Conservation (phyloP, 805 yeast species). For the Jamesozyma gamospora region DNA sequence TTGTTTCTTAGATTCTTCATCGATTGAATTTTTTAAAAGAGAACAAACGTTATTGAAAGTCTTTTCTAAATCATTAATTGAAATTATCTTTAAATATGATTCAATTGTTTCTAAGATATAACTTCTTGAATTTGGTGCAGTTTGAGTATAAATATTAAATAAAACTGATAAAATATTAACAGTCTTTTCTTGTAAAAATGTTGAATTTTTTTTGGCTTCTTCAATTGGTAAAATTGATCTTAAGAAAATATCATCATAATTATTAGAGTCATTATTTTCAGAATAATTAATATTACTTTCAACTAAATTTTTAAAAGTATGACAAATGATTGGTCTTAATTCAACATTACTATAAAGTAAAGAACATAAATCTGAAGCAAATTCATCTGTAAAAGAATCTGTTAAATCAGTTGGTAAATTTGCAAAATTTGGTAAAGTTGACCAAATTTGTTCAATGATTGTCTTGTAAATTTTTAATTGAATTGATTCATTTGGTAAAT, state of each 20-base stretch:
- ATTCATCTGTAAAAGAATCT: slow-evolving; percentile 55
- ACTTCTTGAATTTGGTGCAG: slow-evolving; percentile 73
- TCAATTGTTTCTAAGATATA: slow-evolving; percentile 81
- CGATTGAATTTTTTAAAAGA: slow-evolving; percentile 64
- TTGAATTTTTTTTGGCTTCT: slow-evolving; percentile 47
- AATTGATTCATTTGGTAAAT: slow-evolving; percentile 45
- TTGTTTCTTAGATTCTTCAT: slow-evolving; percentile 34
- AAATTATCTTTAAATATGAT: slow-evolving; percentile 61
- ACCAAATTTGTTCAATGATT: slow-evolving; percentile 85
- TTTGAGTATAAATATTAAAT: slow-evolving; percentile 87
- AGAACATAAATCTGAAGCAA: slow-evolving; percentile 70
- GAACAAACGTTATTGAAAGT: slow-evolving; percentile 84
- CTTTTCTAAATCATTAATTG: slow-evolving; percentile 52
- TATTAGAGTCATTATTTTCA: no score
- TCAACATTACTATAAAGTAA: slow-evolving; percentile 64
- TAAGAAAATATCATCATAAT: slow-evolving; percentile 46
- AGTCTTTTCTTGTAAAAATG: slow-evolving; percentile 55
- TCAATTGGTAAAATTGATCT: slow-evolving; percentile 51
- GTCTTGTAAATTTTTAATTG: slow-evolving; percentile 75
- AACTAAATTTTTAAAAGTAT: slow-evolving; percentile 65
- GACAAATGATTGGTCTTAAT: slow-evolving; percentile 73
- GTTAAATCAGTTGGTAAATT: slow-evolving; percentile 72
- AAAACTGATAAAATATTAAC: slow-evolving; percentile 75
- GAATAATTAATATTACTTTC: slow-evolving; percentile 55
- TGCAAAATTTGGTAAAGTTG: slow-evolving; percentile 79